Evolutionary conservation across 139 green algal species (phyloP), one percentile per base, ranked within the genome.

Genomic region (Deuterostichococcus epilithicus): DNA sequence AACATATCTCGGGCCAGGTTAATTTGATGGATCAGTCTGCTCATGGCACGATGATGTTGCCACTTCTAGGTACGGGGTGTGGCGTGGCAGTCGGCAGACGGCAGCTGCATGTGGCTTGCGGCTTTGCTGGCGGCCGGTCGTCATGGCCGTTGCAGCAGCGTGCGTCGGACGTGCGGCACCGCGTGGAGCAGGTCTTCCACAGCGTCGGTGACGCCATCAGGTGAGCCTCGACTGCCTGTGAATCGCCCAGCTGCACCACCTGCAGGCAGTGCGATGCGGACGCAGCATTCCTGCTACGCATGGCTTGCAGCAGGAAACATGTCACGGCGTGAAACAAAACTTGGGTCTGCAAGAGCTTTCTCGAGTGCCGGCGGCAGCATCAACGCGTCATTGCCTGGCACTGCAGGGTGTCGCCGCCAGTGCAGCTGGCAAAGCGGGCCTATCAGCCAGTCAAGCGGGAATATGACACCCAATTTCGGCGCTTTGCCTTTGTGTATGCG

Each of bases 131-230:
- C 13, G 52, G 52, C 52, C 26, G 52, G 52, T 63, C 52, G 18
- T 13, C 52, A 28, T 63, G 52, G 52, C 52, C 36, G 36, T 18
- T 76, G 10, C 33, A 70, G 37, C 36, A 23, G 52, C 15, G 36
- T 5, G 71, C 36, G 15, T 73, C 68, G 2, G 68, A 73, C 77
- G 34, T 88, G 78, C 33, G 84, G 79, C 22, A 88, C 8, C 1
- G 76, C 72, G 66, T 83, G 80, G 10, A 88, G 63, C 30, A 59
- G 30, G 35, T 78, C 58, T 22, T 68, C 75, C 65, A 70, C 65
- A 70, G 28, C 28, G 52, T 20, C 28, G 52, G 52, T n/a, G 52
- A 63, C 20, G 52, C 52, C 52, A 63, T 63, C 52, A 63, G 52
- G 52, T 63, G 13, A 23, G 18, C 3, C 52, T 63, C 28, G 10